A percentile compares a stretch with the other conserved stretches of the same genome.
These are phyloP conservation scores for Capsella bursapastoris DNA, from an alignment of 345 rosid genomes.

Conservation along the genomic window DNA sequence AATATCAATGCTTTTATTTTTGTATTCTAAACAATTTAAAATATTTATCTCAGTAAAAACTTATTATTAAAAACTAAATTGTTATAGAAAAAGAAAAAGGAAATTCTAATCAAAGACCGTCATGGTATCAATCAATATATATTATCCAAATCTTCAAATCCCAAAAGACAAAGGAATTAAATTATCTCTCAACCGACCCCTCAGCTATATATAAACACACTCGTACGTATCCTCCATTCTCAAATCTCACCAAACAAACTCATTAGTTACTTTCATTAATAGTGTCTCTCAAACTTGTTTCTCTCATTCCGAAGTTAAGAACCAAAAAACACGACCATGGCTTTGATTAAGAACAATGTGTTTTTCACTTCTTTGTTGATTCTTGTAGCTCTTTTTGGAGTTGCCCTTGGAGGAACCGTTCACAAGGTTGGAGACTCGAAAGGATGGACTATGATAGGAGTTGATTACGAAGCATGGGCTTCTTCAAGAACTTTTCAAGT, in stretches of 20 bases:
- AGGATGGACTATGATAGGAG: conserved; percentile 17
- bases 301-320: not conserved
- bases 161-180: not conserved
- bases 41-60: no score
- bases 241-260: not conserved
- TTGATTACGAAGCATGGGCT: conserved; percentile 17
- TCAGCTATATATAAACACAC: not conserved
- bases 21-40: no score
- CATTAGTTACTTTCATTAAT: not conserved
- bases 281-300: not conserved
- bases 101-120: no score
- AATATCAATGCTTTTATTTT: no score
- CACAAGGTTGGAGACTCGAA: not conserved
- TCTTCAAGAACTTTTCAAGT: conserved; percentile 26
- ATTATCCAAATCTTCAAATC: not conserved
- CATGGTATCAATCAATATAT: no score
- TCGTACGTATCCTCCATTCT: not conserved
- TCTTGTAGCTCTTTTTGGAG: not conserved
- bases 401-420: conserved; percentile 2
- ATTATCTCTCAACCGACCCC: not conserved
- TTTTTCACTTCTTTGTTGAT: not conserved
- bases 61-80: no score
- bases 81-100: no score
- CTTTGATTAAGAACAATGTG: not conserved
- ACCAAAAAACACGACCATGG: not conserved